These are phyloP conservation scores for Plasmopara halstedii DNA, from an alignment of 352 stramenopile species.

Conservation along the genomic window DNA sequence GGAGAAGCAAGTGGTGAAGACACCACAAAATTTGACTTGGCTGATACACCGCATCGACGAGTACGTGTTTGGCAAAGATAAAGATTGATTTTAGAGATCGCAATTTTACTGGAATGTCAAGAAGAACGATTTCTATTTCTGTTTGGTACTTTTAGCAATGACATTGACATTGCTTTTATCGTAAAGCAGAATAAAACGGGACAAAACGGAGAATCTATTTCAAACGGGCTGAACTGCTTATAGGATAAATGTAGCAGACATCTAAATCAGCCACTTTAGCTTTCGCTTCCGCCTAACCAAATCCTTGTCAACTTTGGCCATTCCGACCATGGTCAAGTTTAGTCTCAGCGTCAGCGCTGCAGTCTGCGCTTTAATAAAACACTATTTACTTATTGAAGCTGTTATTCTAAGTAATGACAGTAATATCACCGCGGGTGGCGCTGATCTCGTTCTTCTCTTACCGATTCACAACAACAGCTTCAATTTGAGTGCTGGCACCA, in stretches of 20 bases:
- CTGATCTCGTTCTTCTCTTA: background rate
- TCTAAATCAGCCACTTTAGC: slow-evolving; percentile 2
- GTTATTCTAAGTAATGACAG: no score
- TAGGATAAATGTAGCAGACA: background rate
- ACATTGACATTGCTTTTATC: no score
- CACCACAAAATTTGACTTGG: slow-evolving; percentile 41
- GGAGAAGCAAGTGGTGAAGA: slow-evolving; percentile 43
- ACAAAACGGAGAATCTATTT: background rate
- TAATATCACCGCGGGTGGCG: no score
- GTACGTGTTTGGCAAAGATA: slow-evolving; percentile 22
- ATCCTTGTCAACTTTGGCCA: no score
- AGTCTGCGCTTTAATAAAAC: background rate
- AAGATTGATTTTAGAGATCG: background rate
- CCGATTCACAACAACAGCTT: background rate
- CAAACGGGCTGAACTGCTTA: no score
- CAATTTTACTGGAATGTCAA: background rate
- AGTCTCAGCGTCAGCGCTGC: slow-evolving; percentile 8
- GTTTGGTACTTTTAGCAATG: no score
- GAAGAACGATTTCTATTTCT: no score
- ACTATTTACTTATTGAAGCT: background rate
- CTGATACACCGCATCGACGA: slow-evolving; percentile 41
- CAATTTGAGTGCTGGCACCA: background rate
- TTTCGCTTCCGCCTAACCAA: background rate
- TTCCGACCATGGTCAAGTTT: slow-evolving; percentile 21
- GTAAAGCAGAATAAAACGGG: no score